Evolutionary conservation across 345 rosid species (phyloP), one percentile per base, ranked within the genome.

Genomic region (Trapa incisa): DNA sequence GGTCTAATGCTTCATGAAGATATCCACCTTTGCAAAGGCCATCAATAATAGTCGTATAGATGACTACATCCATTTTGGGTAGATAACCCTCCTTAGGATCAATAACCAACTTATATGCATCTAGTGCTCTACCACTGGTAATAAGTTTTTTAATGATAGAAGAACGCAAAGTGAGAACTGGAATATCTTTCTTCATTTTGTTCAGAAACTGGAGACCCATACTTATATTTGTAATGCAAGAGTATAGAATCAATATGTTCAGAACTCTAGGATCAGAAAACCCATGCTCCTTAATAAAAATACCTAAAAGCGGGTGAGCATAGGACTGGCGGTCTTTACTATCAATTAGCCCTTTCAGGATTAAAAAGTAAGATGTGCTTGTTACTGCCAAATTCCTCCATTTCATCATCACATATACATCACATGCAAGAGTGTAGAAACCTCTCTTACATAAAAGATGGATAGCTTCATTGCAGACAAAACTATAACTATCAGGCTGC

Each of bases 1-100:
- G 68, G 70, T 86, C 76, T 57, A 90, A 74, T 42, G 96, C 98
- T 78, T 84, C 70, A 62, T 71, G 39, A 45, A 72, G 69, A 79
- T 84, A 76, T 37, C 94, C 91, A 74, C 68, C 87, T 75, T 87
- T 88, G 83, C 90, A 88, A 52, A 93, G 92, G 70, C 87, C 85
- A 80, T 80, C 72, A 41, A 90, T 61, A 53, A 90, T 73, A 54
- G 82, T 70, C 0, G 96, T 70, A 78, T 80, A 88, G 78, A 84
- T 88, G 53, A 83, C 75, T 65, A 87, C 80, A 83, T 83, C 86
- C 87, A 90, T 67, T 50, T 33, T 73, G 48, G 80, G 78, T 41
- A 87, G 64, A 70, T 35, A 68, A 71, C 79, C 80, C 61, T 61
- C 76, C 61, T 84, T 35, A 58, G 63, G 78, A 71, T 70, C 77